These are phyloP conservation scores for Schizophyllum commune DNA, from an alignment of 1,284 basidiomycete genomes.

Conservation along the genomic window DNA sequence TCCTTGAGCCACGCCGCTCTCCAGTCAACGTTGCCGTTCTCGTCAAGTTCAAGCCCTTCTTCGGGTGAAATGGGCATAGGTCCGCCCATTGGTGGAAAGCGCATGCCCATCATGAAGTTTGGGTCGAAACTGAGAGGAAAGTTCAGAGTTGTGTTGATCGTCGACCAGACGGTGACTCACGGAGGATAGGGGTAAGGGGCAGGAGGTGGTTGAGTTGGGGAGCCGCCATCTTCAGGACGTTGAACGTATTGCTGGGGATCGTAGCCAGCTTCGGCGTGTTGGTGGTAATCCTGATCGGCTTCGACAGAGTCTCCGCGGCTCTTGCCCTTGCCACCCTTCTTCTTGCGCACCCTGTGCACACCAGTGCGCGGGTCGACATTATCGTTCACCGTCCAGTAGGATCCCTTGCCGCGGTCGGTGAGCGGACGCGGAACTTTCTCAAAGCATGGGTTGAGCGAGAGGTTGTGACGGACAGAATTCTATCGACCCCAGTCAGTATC, in stretches of 20 bases:
- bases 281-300: constrained; percentile 52
- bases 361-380: constrained; percentile 80
- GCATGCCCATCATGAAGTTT: constrained; percentile 60
- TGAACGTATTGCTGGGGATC: constrained; percentile 24
- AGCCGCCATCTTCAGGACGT: constrained; percentile 33
- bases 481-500: constrained; percentile 27
- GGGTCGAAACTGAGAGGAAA: constrained; percentile 51
- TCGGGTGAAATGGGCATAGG: constrained; percentile 50
- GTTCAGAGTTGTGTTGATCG: not conserved
- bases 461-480: constrained; percentile 93
- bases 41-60: constrained; percentile 62
- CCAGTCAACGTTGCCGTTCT: constrained; percentile 74
- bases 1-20: constrained; percentile 71
- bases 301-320: constrained; percentile 37
- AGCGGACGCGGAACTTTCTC: constrained; percentile 85
- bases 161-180: constrained; percentile 18
- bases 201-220: constrained; percentile 47
- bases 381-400: constrained; percentile 84
- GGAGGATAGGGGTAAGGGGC: constrained; percentile 51
- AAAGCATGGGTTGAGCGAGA: constrained; percentile 90
- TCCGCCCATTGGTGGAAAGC: constrained; percentile 44
- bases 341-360: constrained; percentile 77
- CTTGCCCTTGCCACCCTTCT: constrained; percentile 42
- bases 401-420: constrained; percentile 82
- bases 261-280: constrained; percentile 30